Conservation (phyloP, 257 asterid genomes). For the Solanum corneliomulleri region DNA sequence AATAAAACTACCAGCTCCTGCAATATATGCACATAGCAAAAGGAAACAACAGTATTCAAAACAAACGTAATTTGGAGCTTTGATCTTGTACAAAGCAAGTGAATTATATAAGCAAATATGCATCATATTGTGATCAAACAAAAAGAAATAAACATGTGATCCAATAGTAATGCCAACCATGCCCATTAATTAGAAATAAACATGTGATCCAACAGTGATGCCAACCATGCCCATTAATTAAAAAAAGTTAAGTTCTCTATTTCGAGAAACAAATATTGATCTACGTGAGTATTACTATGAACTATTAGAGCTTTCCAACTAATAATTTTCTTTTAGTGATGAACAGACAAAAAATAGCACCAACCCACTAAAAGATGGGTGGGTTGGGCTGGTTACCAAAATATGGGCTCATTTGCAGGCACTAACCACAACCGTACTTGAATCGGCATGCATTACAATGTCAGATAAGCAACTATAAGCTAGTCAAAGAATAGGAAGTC, state of each 20-base stretch:
- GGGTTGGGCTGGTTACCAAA: not conserved
- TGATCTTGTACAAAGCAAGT: not conserved
- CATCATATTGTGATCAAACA: not conserved
- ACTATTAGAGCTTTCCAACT: not conserved
- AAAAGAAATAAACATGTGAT: not conserved
- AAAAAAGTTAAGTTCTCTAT: not conserved
- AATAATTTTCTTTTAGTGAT: not conserved
- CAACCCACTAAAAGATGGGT: not conserved
- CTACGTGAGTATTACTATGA: not conserved
- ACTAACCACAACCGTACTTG: not conserved
- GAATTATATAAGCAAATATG: not conserved
- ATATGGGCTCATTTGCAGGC: not conserved
- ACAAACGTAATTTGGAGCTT: not conserved
- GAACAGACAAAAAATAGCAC: not conserved
- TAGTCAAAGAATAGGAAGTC: not conserved
- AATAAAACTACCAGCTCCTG: not conserved
- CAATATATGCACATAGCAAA: not conserved
- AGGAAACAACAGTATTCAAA: not conserved
- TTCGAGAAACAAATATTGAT: not conserved
- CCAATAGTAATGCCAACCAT: not conserved
- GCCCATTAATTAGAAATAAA: not conserved
- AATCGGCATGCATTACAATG: not conserved
- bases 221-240: not conserved
- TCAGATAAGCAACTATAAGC: not conserved
- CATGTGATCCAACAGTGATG: not conserved